These are phyloP conservation scores for Cordyceps fumosorosea DNA, from an alignment of 2,329 filamentous ascomycete genomes.

Conservation along the genomic window DNA sequence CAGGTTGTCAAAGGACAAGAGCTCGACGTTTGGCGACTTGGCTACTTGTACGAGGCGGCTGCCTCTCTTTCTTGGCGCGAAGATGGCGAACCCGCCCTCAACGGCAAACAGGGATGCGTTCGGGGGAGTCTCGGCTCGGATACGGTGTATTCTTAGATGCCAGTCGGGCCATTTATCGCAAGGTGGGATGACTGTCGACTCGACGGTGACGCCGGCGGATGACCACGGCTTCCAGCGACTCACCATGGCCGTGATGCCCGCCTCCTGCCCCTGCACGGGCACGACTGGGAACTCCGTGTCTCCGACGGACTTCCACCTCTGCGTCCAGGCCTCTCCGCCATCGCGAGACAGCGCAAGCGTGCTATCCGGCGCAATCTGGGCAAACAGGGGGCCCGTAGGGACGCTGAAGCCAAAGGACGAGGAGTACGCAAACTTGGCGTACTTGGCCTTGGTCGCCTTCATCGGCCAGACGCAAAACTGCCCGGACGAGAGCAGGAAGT, in stretches of 20 bases:
- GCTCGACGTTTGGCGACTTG: background rate
- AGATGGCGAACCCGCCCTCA: conserved; percentile 21
- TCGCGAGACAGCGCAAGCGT: conserved; percentile 25
- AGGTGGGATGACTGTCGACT: conserved; percentile 24
- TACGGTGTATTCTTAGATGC: conserved; percentile 24
- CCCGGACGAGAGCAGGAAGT: conserved; percentile 35
- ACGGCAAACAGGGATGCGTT: conserved; percentile 11
- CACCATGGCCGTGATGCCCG: background rate
- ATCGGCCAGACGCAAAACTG: conserved; percentile 33
- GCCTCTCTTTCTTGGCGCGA: background rate
- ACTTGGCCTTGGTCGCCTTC: conserved; percentile 38
- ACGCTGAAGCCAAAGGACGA: conserved; percentile 41
- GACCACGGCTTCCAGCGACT: conserved; percentile 7
- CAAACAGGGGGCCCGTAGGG: conserved; percentile 28
- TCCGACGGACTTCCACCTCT: conserved; percentile 23
- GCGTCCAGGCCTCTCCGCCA: conserved; percentile 24
- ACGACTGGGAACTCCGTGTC: conserved; percentile 10
- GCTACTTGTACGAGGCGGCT: background rate
- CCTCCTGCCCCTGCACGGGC: background rate
- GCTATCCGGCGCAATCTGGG: conserved; percentile 30
- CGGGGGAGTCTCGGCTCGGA: background rate
- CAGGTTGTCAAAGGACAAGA: background rate
- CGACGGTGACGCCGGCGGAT: conserved; percentile 20
- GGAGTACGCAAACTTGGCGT: conserved; percentile 42
- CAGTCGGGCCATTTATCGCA: conserved; percentile 28